Evolutionary conservation across 768 basidiomycete genomes (phyloP).

Genomic region (Rhodosporidiobolus odoratus): DNA sequence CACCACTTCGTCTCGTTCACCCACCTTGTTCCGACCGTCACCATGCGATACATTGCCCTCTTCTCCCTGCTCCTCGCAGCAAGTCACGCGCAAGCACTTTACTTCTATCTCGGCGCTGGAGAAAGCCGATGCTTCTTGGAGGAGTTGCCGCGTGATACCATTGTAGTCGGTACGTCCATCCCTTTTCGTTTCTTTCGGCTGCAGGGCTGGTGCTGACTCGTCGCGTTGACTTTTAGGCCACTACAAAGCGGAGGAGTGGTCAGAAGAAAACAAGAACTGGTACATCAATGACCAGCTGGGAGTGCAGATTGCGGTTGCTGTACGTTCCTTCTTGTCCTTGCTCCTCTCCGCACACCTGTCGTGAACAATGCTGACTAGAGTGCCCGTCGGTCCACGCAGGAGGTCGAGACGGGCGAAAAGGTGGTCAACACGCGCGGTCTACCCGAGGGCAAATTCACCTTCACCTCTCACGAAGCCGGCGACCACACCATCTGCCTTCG

Average conservation of each 20-base stretch:
- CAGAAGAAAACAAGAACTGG: slow-evolving; percentile 65
- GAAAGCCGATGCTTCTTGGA: slow-evolving; percentile 94
- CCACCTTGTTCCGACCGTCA: background rate
- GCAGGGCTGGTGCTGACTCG: background rate
- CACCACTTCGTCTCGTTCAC: too few species aligned
- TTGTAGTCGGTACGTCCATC: slow-evolving; percentile 44
- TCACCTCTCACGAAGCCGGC: slow-evolving; percentile 92
- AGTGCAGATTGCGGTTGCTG: slow-evolving; percentile 84
- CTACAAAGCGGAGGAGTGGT: slow-evolving; percentile 89
- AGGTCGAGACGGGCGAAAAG: slow-evolving; percentile 70
- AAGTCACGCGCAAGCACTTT: slow-evolving; percentile 58
- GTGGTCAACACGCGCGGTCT: slow-evolving; percentile 89
- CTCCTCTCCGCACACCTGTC: background rate
- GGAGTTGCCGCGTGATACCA: slow-evolving; percentile 90
- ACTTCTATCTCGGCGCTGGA: slow-evolving; percentile 90
- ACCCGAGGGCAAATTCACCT: slow-evolving; percentile 85
- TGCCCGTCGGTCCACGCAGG: slow-evolving; percentile 53
- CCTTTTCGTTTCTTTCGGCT: background rate
- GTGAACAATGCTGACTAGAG: background rate
- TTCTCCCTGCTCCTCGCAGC: background rate
- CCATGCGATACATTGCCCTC: slow-evolving; percentile 23
- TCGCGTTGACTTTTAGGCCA: slow-evolving; percentile 57
- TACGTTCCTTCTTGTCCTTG: slow-evolving; percentile 49
- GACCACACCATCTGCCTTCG: slow-evolving; percentile 97
- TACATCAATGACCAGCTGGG: slow-evolving; percentile 69